Percentiles rank a stretch among this genome's conserved stretches.
These are phyloP conservation scores for Graphilbum sp. DNA, from an alignment of 2,329 filamentous ascomycete species.

Conservation along the genomic window DNA sequence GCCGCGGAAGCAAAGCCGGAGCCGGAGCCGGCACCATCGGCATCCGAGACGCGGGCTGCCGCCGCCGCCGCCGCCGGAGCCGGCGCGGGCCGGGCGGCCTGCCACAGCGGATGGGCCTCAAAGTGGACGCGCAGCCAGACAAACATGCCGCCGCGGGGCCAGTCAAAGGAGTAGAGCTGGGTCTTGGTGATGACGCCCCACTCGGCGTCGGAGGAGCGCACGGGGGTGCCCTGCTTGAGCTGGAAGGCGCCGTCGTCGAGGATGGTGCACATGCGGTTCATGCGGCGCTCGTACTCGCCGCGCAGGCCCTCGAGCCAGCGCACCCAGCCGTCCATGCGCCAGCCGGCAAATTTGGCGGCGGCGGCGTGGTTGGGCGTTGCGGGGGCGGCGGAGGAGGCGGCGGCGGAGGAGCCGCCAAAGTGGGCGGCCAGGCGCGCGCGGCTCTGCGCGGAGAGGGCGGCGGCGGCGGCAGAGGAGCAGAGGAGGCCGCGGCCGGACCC, in stretches of 20 bases:
- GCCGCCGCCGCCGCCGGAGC: neutral
- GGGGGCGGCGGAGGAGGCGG: constrained; percentile 1
- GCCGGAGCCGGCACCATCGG: no score
- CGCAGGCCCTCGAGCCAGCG: constrained; percentile 78
- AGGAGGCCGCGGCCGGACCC: constrained; percentile 32
- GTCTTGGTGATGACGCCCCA: constrained; percentile 66
- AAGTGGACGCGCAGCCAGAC: constrained; percentile 65
- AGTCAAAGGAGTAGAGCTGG: constrained; percentile 57
- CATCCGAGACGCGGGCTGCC: constrained; percentile 12
- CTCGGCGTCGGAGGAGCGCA: constrained; percentile 30
- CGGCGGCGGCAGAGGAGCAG: constrained; percentile 7
- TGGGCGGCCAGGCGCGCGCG: neutral
- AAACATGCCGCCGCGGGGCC: constrained; percentile 85
- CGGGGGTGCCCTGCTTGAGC: constrained; percentile 43
- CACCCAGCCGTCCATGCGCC: constrained; percentile 76
- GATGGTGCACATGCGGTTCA: constrained; percentile 60
- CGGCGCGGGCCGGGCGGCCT: constrained; percentile 14
- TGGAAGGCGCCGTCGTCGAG: constrained; percentile 53
- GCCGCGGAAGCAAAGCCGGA: no score
- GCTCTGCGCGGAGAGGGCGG: neutral
- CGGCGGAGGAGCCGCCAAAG: neutral
- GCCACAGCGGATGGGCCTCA: constrained; percentile 54
- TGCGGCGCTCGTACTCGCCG: constrained; percentile 69
- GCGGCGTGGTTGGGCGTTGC: neutral
- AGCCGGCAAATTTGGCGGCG: constrained; percentile 30